Evolutionary conservation across 116 monocot species (phyloP), one percentile per base, ranked within the genome.

Genomic region (Cymodocea nodosa): DNA sequence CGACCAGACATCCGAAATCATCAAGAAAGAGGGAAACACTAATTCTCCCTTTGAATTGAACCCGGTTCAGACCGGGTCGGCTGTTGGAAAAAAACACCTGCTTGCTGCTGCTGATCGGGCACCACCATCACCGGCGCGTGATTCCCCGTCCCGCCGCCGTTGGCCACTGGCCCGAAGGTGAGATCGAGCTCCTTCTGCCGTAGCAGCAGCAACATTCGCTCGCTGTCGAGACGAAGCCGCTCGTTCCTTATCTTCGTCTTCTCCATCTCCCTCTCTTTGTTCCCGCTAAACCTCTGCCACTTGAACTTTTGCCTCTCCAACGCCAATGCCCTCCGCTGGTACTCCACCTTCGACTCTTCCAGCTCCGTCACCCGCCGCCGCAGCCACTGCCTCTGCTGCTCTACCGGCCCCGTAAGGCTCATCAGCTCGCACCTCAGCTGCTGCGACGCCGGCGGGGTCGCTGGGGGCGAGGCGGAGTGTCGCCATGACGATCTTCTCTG

Each of bases 241-340:
- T 89, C 84, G 72, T 93, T 89, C 9, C 72, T 48, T 15, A 89
- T 70, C 62, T 71, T 83, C 73, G 56, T 70, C 66, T 65, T 52
- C 80, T 89, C 84, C 78, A 89, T 81, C 74, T 89, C 86, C 56
- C 84, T 63, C 62, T 89, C 93, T 75, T 89, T 93, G 70, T 79
- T 80, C 67, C 77, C 64, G 65, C 93, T 78, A 76, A 76, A 93
- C 15, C 86, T 72, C 22, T 82, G 69, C 93, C 93, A 93, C 64
- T 82, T 93, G 77, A 93, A 82, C 15, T 78, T 65, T 76, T 81
- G 84, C 65, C 73, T 63, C 76, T 89, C 86, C 49, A 89, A 70
- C 64, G 86, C 78, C 56, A 85, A 64, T 25, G 86, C 85, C 57
- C 73, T 51, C 51, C 71, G 23, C 15, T 76, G 67, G 72, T 71